Evolutionary conservation across 805 yeast species (phyloP).

Genomic region (Metschnikowia borealis): DNA sequence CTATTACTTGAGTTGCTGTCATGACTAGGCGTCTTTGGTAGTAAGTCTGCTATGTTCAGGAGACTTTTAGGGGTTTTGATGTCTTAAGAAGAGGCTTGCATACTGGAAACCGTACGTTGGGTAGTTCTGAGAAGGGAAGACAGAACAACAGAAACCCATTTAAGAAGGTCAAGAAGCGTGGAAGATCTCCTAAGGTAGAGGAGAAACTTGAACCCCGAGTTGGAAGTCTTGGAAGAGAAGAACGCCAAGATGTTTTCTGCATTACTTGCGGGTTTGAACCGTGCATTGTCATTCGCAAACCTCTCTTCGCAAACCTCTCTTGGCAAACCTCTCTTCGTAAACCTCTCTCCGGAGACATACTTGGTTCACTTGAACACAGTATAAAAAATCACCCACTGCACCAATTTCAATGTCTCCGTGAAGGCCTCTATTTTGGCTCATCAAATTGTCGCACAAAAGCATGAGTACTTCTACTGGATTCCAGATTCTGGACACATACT

Average conservation of each 20-base stretch:
- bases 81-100: too few species aligned
- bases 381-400: slow-evolving; percentile 86
- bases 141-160: too few species aligned
- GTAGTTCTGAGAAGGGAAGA: slow-evolving; percentile 57
- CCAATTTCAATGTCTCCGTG: slow-evolving; percentile 89
- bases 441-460: slow-evolving; percentile 67
- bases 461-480: slow-evolving; percentile 11
- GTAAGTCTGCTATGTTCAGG: too few species aligned
- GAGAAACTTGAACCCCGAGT: slow-evolving; percentile 62
- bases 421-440: slow-evolving; percentile 86
- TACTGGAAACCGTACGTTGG: slow-evolving; percentile 33
- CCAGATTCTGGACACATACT: too few species aligned
- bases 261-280: slow-evolving; percentile 89
- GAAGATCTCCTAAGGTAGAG: slow-evolving; percentile 60
- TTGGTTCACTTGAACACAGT: slow-evolving; percentile 76
- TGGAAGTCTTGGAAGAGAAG: slow-evolving; percentile 69
- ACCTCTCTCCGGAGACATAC: slow-evolving; percentile 65
- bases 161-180: slow-evolving; percentile 85
- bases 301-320: slow-evolving; percentile 71
- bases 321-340: too few species aligned
- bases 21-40: too few species aligned
- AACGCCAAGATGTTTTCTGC: slow-evolving; percentile 84
- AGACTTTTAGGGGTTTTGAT: too few species aligned
- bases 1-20: too few species aligned
- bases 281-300: slow-evolving; percentile 90